phyloP scores from a whole-genome alignment of 2,329 filamentous ascomycete genomes.

The Elsinoe batatas region DNA sequence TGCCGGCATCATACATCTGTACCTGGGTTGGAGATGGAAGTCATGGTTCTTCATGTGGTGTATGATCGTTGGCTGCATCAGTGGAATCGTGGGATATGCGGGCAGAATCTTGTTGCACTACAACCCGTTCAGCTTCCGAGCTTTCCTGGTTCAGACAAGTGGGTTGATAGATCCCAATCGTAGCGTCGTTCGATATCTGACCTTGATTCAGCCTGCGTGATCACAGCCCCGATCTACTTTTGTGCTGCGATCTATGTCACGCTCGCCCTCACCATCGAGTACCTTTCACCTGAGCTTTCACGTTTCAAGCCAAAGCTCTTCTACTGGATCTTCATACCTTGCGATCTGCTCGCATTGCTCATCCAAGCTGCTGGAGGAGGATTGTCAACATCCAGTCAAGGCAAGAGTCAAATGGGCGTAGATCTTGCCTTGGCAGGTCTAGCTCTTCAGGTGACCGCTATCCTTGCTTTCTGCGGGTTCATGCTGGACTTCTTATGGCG shows the following conservation, averaged over 20 bases:
- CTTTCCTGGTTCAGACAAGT: conserved; percentile 34
- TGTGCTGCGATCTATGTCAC: conserved; percentile 39
- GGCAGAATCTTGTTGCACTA: conserved; percentile 33
- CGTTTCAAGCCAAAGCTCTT: conserved; percentile 23
- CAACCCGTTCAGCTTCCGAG: conserved; percentile 35
- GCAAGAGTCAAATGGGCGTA: conserved; percentile 32
- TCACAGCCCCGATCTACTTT: conserved; percentile 37
- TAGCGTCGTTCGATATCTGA: background rate
- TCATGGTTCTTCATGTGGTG: conserved; percentile 32
- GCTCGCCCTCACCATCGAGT: conserved; percentile 34
- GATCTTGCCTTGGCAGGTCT: conserved; percentile 52
- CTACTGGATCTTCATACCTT: conserved; percentile 52
- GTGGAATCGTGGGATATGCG: conserved; percentile 35
- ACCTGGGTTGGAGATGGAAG: conserved; percentile 26
- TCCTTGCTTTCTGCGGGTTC: conserved; percentile 39
- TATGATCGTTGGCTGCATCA: conserved; percentile 33
- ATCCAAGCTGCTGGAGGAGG: conserved; percentile 50
- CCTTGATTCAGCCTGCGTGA: conserved; percentile 21
- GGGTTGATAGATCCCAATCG: conserved; percentile 18
- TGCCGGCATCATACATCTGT: conserved; percentile 24
- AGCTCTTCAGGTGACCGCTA: conserved; percentile 45
- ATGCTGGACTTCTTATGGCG: conserved; percentile 27
- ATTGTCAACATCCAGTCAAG: conserved; percentile 40
- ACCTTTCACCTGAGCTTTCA: conserved; percentile 24
- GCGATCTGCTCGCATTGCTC: conserved; percentile 49